A percentile compares a stretch with the other conserved stretches of the same genome.
These are phyloP conservation scores for Aspergillus olivimuriae DNA, from an alignment of 495 filamentous ascomycete genomes.

Conservation along the genomic window DNA sequence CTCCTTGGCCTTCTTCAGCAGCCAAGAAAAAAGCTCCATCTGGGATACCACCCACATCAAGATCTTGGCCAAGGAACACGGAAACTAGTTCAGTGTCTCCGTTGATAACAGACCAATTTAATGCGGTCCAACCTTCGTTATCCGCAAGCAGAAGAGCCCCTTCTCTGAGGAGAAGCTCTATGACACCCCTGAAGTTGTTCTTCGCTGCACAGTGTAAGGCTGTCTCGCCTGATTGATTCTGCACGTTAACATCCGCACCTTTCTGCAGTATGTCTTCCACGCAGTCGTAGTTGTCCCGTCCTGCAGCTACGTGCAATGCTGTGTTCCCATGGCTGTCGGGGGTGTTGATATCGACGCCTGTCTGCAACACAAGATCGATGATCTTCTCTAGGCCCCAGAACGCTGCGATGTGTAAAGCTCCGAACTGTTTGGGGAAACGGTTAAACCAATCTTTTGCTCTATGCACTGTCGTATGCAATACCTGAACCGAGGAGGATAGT, in stretches of 20 bases:
- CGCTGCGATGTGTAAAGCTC: background rate
- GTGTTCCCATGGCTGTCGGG: background rate
- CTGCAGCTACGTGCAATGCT: background rate
- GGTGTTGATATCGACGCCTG: background rate
- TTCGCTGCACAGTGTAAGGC: background rate
- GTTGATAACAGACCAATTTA: background rate
- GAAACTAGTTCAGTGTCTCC: background rate
- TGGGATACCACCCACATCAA: background rate
- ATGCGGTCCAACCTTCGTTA: background rate
- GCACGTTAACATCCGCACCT: background rate
- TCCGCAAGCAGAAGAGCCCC: background rate
- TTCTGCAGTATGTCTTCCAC: background rate
- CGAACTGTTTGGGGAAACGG: background rate
- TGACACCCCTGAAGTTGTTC: background rate
- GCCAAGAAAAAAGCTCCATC: background rate
- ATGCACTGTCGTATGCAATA: background rate
- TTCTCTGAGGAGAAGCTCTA: background rate
- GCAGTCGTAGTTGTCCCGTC: background rate
- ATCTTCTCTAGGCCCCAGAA: background rate
- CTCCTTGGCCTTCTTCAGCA: constrained; percentile 1
- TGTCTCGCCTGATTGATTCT: background rate
- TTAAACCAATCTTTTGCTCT: constrained; percentile 1
- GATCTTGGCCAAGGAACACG: background rate
- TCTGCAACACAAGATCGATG: background rate
- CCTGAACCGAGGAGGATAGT: background rate